A percentile compares a stretch with the other conserved stretches of the same genome.
phyloP scores from a whole-genome alignment of 1,139 yeast species.

The Yamadazyma pseudoaaseri region DNA sequence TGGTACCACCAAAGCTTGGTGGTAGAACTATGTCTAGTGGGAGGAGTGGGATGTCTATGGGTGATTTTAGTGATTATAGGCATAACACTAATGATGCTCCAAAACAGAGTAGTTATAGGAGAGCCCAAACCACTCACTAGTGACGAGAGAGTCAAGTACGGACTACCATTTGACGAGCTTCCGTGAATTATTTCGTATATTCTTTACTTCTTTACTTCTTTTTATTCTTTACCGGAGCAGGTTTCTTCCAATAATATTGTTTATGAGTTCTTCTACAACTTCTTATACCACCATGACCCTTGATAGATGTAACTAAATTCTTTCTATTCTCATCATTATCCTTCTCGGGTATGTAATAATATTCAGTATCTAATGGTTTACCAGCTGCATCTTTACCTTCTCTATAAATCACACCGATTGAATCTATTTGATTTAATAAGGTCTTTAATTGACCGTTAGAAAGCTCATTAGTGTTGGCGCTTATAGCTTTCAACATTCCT shows the following conservation, averaged over 20 bases:
- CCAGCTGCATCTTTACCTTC: conserved; percentile 97
- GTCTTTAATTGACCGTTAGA: conserved; percentile 50
- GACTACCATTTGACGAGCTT: conserved; percentile 26
- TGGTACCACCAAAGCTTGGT: conserved; percentile 34
- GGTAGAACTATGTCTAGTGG: conserved; percentile 47
- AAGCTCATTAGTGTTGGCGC: conserved; percentile 45
- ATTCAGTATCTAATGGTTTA: conserved; percentile 88
- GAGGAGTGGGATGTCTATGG: conserved; percentile 49
- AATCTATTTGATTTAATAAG: conserved; percentile 46
- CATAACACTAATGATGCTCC: conserved; percentile 7
- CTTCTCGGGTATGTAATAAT: conserved; percentile 81
- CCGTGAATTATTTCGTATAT: background rate
- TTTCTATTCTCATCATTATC: conserved; percentile 74
- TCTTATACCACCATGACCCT: conserved; percentile 80
- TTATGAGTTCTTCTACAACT: conserved; percentile 92
- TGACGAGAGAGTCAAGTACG: conserved; percentile 26
- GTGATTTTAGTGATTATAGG: conserved; percentile 43
- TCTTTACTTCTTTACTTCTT: conserved; percentile 12
- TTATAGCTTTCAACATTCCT: conserved; percentile 60
- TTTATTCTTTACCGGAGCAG: conserved; percentile 47
- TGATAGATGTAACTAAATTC: conserved; percentile 66
- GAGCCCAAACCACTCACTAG: conserved; percentile 30
- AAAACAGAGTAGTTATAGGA: conserved; percentile 19
- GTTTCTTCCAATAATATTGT: conserved; percentile 86
- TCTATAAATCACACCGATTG: conserved; percentile 84